Base-by-base conservation (phyloP, 768 basidiomycete genomes). In the Trametes elegans region DNA sequence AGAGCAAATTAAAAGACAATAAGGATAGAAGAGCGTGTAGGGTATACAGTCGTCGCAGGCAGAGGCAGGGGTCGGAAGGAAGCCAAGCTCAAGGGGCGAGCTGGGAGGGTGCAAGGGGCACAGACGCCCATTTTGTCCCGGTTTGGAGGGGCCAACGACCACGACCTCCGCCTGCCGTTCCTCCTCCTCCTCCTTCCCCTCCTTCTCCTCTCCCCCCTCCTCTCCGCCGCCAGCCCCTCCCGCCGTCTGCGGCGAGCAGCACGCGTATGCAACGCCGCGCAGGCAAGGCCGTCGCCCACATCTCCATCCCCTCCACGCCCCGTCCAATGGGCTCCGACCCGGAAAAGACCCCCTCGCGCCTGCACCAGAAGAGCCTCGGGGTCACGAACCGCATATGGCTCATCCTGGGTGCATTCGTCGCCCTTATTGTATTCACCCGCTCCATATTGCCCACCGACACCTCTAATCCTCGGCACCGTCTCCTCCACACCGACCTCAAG, bases 381-480 rank as follows among this genome's bases (percentile, higher is more conserved):
- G 77, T 88, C 62, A 81, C 82, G 3, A 82, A 83, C 69, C 81
- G 86, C 57, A 83, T 90, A 68, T 88, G 85, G 83, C 71, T 79
- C 63, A 74, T 90, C 45, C 64, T 78, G 44, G 60, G 72, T 32
- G 66, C 81, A 53, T 74, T 92, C 60, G 64, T 84, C 58, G 71
- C 75, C 64, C 68, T 90, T 60, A 46, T 86, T 48, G 64, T 74
- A 23, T 71, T 87, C 64, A 82, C 85, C 5, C 84, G 82, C 56
- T 80, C 76, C 49, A 69, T 83, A 32, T 71, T 79, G 19, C 80
- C 80, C 4, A 56, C 75, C 1, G 71, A 66, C 61, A 21, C 57
- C 59, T 21, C 66, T 46, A 49, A 60, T 41, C 52, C 61, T n/a
- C 66, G 66, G 19, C 66, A 71, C 60, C 63, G 49, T 26, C 65